Base-by-base conservation (phyloP, 345 rosid genomes). In the Moringa oleifera region DNA sequence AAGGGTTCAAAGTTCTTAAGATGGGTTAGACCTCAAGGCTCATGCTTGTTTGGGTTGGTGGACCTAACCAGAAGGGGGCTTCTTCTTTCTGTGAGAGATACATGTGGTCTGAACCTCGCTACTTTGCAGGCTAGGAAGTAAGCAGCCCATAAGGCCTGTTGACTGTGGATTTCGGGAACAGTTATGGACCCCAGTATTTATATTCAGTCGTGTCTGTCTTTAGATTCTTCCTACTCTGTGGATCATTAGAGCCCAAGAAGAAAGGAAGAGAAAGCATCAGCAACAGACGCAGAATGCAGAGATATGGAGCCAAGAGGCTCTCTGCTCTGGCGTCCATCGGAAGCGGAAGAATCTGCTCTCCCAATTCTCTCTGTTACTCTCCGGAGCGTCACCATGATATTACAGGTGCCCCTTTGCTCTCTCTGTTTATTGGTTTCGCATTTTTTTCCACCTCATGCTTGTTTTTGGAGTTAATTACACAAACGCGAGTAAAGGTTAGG, bases 301-400 rank as follows among this genome's bases (percentile, higher is more conserved):
- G 45, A 22, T 55, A 55, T 25, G 68, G 61, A 45, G 54, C 57
- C 31, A 55, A 23, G 51, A 51, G 46, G 50, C 66, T 62, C 57
- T 36, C 57, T 31, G 47, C 21, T n/a, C 51, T 21, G 46, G 36
- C 50, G 25, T 20, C 50, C 25, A 23, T 20, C 0, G 57, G 54
- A 46, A 53, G 25, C 25, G 25, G 54, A 25, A 23, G 19, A 0
- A 22, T 23, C 58, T 50, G 9, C 23, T 50, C 59, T 37, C 7
- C 22, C 20, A 0, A 19, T 55, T 36, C 66, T 20, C 47, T 52
- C 45, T 17, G 20, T 17, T 9, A 16, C 5, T 1, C 57, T 20
- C 50, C 57, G 16, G 57, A 62, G 20, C 28, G 20, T n/a, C 25
- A 41, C 33, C 54, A 55, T 55, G 19, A 64, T 33, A 45, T 60